Percentiles rank a stretch among this genome's conserved stretches.
These are phyloP conservation scores for Alternaria hordeiaustralica DNA, from an alignment of 2,329 filamentous ascomycete species.

Conservation along the genomic window DNA sequence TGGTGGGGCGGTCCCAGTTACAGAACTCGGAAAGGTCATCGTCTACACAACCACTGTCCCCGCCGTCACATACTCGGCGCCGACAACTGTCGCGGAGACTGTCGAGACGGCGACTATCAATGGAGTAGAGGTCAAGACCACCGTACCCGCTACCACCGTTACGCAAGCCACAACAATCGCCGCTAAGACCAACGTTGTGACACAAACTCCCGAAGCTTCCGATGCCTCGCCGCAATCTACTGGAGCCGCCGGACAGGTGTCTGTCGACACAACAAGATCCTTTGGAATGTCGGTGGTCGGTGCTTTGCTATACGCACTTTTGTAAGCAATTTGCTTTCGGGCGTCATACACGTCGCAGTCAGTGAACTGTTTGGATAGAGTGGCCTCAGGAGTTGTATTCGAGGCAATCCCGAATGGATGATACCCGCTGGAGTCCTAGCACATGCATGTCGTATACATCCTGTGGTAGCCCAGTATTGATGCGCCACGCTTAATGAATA, in stretches of 20 bases:
- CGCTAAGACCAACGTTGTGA: conserved; percentile 25
- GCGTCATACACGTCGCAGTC: background rate
- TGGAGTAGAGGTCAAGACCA: conserved; percentile 24
- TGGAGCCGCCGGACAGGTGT: conserved; percentile 26
- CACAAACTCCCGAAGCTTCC: conserved; percentile 20
- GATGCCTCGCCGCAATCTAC: conserved; percentile 22
- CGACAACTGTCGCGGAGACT: conserved; percentile 29
- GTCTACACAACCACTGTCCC: conserved; percentile 45
- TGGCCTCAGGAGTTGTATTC: background rate
- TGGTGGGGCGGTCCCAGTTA: conserved; percentile 55
- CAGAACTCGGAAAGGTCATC: conserved; percentile 50
- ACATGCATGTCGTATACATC: conserved; percentile 4
- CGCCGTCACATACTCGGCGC: conserved; percentile 33
- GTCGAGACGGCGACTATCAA: conserved; percentile 25
- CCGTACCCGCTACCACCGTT: conserved; percentile 28
- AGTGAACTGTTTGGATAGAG: background rate
- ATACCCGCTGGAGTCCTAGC: conserved; percentile 25
- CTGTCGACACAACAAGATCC: conserved; percentile 23
- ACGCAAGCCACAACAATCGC: conserved; percentile 32
- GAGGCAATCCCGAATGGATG: conserved; percentile 19
- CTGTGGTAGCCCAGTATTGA: conserved; percentile 7
- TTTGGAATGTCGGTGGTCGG: conserved; percentile 34
- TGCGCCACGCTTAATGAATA: conserved; percentile 23
- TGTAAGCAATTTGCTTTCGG: conserved; percentile 12
- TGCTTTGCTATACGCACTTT: conserved; percentile 32